These are phyloP conservation scores for Tanozyma kutaoensis DNA, from an alignment of 805 yeast genomes.

Conservation along the genomic window DNA sequence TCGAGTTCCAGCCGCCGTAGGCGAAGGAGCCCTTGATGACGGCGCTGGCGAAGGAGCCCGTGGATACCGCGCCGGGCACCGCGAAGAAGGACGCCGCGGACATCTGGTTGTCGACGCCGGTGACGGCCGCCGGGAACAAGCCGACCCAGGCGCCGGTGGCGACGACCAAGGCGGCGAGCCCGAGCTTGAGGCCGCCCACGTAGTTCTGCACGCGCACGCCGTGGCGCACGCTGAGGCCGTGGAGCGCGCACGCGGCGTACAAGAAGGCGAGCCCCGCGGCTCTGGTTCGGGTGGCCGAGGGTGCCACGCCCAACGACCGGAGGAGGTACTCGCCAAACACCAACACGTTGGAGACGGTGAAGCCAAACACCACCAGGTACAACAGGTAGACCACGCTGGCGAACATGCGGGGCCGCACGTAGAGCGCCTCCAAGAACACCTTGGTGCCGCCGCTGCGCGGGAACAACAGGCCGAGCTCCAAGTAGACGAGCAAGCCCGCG, in stretches of 20 bases:
- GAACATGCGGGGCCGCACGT: constrained; percentile 43
- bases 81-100: constrained; percentile 15
- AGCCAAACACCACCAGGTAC: constrained; percentile 40
- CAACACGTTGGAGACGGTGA: constrained; percentile 39
- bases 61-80: constrained; percentile 18
- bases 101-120: constrained; percentile 31
- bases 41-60: constrained; percentile 39
- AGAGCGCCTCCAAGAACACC: constrained; percentile 56
- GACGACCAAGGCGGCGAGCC: constrained; percentile 39
- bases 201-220: constrained; percentile 52
- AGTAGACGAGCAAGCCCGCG: constrained; percentile 51
- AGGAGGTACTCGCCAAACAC: constrained; percentile 51
- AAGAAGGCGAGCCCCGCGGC: constrained; percentile 16
- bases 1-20: constrained; percentile 50
- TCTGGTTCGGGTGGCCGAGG: constrained; percentile 20
- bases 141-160: constrained; percentile 46
- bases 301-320: constrained; percentile 29
- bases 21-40: constrained; percentile 46
- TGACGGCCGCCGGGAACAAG: constrained; percentile 29
- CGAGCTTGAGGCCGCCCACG: constrained; percentile 48
- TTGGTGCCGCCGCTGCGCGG: constrained; percentile 72
- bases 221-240: constrained; percentile 43
- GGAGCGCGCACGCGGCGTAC: constrained; percentile 24
- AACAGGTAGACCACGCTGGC: constrained; percentile 37
- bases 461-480: constrained; percentile 58